These are phyloP conservation scores for Cryptococcus sp. DNA, from an alignment of 1,284 basidiomycete genomes.

Conservation along the genomic window DNA sequence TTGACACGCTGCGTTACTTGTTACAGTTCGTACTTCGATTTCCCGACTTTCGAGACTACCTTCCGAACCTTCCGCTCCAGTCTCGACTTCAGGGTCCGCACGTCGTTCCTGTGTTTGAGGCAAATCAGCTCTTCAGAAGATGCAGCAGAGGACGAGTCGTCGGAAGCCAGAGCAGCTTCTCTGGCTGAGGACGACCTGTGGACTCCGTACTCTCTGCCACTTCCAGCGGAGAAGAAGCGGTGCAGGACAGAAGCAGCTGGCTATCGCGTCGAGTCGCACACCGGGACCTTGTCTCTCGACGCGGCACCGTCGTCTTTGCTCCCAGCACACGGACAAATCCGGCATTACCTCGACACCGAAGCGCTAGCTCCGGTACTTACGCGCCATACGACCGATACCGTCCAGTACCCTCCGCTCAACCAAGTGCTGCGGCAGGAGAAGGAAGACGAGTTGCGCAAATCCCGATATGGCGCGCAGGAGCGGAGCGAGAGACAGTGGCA, in stretches of 20 bases:
- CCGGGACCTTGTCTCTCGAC: neutral
- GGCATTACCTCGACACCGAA: constrained; percentile 10
- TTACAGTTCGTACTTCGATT: constrained; percentile 9
- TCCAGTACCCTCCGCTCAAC: neutral
- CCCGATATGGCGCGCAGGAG: constrained; percentile 1
- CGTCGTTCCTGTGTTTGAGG: constrained; percentile 13
- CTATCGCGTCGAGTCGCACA: constrained; percentile 1
- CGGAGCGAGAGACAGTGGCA: neutral
- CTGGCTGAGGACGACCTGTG: neutral
- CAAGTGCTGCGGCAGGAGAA: constrained; percentile 3
- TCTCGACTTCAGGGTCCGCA: constrained; percentile 15
- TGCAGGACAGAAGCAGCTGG: neutral
- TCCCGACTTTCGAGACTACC: constrained; percentile 17
- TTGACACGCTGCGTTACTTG: neutral
- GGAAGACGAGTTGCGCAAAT: constrained; percentile 2
- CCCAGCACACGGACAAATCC: neutral
- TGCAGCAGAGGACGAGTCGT: neutral
- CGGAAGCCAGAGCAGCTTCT: too few relatives aligned
- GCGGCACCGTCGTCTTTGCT: neutral
- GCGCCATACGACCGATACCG: neutral
- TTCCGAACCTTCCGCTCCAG: constrained; percentile 14
- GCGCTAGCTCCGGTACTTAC: constrained; percentile 10
- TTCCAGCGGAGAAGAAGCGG: neutral
- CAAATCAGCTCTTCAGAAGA: neutral
- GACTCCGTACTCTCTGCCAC: neutral